Base-by-base conservation (phyloP, 108 stramenopile species). In the Stephanodiscus minutulus region DNA sequence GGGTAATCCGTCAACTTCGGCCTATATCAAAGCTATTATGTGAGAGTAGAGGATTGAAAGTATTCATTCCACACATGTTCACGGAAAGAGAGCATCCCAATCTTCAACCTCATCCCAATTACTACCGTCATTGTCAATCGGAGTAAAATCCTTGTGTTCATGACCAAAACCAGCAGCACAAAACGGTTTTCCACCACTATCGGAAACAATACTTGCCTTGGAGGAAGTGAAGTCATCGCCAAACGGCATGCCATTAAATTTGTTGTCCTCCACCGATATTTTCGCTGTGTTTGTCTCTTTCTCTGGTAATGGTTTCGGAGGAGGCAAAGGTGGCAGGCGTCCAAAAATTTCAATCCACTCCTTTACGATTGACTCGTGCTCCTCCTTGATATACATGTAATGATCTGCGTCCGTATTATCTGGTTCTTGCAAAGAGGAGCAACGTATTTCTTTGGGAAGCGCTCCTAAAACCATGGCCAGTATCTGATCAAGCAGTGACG, bases 401-500 rank as follows among this genome's bases (percentile, higher is more conserved):
- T 78, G 67, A 9, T 68, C 66, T 41, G 68, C 64, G 12, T 74
- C 53, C 24, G 41, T 59, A 4, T 46, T 59, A 8, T 67, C 36
- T 1, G 57, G 2, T 33, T 58, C 68, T 46, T 74, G 67, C 35
- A 65, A 66, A 27, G 24, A 49, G n/a, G 33, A 27, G 57, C 57
- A 33, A 35, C 17, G 27, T 33, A 58, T 3, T 36, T 68, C 50
- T 27, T 60, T 68, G 18, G 68, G 22, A 2, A 81, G 74, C 22
- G 64, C 70, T n/a, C 84, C 81, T 10, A 85, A 52, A 46, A 85
- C 82, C 84, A 85, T 85, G 18, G 84, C 84, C 28, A 85, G 50
- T 37, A 85, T 82, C 52, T 82, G 77, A 76, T 85, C 84, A 3
- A 85, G 74, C 25, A 85, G 73, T n/a, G 73, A 54, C 65, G 74